Evolutionary conservation across 306 rosid genomes (phyloP).

Genomic region (Rosa multiflora): DNA sequence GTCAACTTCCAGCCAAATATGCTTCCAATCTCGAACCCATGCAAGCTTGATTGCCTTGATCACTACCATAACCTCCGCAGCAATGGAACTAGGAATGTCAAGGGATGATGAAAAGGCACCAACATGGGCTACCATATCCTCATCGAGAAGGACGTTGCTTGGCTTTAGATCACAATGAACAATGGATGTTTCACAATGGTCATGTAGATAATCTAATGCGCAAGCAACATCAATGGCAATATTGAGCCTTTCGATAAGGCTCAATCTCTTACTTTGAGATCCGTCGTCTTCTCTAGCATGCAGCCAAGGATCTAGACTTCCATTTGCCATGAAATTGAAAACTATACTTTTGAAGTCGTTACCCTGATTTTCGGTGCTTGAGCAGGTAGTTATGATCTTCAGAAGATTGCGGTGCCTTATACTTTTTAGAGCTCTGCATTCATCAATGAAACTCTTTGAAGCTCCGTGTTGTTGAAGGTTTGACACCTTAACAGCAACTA

Average conservation of each 20-base stretch:
- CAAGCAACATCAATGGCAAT: conserved; percentile 34
- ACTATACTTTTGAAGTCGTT: conserved; percentile 43
- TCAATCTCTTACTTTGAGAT: conserved; percentile 21
- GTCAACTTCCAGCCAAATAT: no score
- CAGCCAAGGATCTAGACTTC: conserved; percentile 35
- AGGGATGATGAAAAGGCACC: conserved; percentile 23
- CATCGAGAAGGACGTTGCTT: conserved; percentile 31
- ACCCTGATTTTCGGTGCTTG: conserved; percentile 24
- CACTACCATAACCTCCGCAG: no score
- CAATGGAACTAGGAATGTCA: no score
- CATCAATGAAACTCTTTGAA: conserved; percentile 38
- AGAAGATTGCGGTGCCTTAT: conserved; percentile 44
- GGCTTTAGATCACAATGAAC: conserved; percentile 43
- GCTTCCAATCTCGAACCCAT: no score
- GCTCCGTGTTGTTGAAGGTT: conserved; percentile 44
- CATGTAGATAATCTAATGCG: conserved; percentile 37
- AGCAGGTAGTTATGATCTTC: conserved; percentile 38
- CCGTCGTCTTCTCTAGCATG: conserved; percentile 9
- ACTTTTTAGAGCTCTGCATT: conserved; percentile 35
- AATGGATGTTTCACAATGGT: conserved; percentile 28
- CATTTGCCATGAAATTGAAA: conserved; percentile 38
- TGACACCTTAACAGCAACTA: conserved; percentile 40
- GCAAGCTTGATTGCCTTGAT: no score
- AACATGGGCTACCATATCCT: conserved; percentile 40
- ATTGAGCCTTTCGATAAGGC: conserved; percentile 30